Evolutionary conservation across 164 flowering plant genomes (phyloP).

Genomic region (Aristolochia californica): DNA sequence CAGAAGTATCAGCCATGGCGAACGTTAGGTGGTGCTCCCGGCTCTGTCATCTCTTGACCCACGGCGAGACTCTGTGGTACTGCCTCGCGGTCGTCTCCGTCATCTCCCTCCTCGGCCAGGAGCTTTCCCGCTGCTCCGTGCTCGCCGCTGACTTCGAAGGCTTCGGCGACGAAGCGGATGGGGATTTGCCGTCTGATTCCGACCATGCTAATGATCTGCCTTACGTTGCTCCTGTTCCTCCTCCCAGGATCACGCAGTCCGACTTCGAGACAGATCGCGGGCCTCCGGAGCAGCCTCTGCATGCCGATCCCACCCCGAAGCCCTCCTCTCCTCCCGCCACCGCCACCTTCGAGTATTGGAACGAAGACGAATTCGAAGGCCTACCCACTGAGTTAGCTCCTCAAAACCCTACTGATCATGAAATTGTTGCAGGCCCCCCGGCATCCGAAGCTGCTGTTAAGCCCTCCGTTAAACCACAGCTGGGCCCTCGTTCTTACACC

Average conservation of each 20-base stretch:
- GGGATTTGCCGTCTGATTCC: conserved; percentile 19
- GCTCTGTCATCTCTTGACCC: background rate
- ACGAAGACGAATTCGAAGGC: conserved; percentile 96
- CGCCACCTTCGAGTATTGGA: conserved; percentile 67
- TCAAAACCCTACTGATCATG: conserved; percentile 3
- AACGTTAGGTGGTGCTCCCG: background rate
- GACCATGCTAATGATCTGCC: conserved; percentile 13
- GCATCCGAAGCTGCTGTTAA: conserved; percentile 8
- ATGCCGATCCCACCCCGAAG: conserved; percentile 13
- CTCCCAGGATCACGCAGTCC: conserved; percentile 42
- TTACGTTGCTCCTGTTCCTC: conserved; percentile 21
- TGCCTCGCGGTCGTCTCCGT: conserved; percentile 29
- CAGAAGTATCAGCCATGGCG: background rate
- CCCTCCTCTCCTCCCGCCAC: conserved; percentile 21
- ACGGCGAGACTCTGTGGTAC: conserved; percentile 25
- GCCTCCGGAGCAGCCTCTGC: conserved; percentile 3
- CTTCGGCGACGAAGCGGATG: conserved; percentile 53
- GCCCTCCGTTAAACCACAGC: conserved; percentile 1
- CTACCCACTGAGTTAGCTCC: conserved; percentile 26
- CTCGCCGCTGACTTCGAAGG: conserved; percentile 68
- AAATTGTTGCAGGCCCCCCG: background rate
- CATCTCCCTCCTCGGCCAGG: conserved; percentile 33
- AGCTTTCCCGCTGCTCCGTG: conserved; percentile 24
- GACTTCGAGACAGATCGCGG: conserved; percentile 22
- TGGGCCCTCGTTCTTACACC: conserved; percentile 14